These are phyloP conservation scores for Saturnispora halmiae DNA, from an alignment of 805 yeast genomes.

Conservation along the genomic window DNA sequence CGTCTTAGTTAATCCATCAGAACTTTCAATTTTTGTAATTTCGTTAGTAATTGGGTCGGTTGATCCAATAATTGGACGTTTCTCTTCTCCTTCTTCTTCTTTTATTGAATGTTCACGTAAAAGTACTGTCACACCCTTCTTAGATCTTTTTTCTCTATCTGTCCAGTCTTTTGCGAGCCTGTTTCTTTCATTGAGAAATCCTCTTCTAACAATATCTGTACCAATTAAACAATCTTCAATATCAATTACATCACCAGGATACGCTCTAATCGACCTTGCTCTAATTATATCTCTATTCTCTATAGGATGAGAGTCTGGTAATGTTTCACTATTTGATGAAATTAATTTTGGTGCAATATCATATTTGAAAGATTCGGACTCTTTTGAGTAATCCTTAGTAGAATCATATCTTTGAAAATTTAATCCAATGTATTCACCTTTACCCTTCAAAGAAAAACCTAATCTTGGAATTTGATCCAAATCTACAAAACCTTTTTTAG, in stretches of 20 bases:
- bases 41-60: constrained; percentile 18
- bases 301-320: constrained; percentile 8
- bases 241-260: constrained; percentile 69
- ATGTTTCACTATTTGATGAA: neutral
- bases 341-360: constrained; percentile 8
- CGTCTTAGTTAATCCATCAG: constrained; percentile 41
- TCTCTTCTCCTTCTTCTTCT: constrained; percentile 28
- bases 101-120: constrained; percentile 66
- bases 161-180: constrained; percentile 35
- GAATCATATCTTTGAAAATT: constrained; percentile 11
- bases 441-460: constrained; percentile 85
- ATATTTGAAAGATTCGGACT: constrained; percentile 1
- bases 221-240: constrained; percentile 93
- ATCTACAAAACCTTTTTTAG: constrained; percentile 13
- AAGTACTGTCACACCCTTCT: constrained; percentile 76
- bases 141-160: constrained; percentile 24
- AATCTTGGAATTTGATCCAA: constrained; percentile 45
- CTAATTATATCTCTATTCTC: constrained; percentile 10
- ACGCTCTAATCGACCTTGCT: constrained; percentile 18
- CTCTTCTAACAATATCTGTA: constrained; percentile 66
- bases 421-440: constrained; percentile 43
- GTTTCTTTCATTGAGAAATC: constrained; percentile 59
- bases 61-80: constrained; percentile 27
- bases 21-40: constrained; percentile 9
- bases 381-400: constrained; percentile 6